These are phyloP conservation scores for Tricholomella constricta DNA, from an alignment of 768 basidiomycete genomes.

Conservation along the genomic window DNA sequence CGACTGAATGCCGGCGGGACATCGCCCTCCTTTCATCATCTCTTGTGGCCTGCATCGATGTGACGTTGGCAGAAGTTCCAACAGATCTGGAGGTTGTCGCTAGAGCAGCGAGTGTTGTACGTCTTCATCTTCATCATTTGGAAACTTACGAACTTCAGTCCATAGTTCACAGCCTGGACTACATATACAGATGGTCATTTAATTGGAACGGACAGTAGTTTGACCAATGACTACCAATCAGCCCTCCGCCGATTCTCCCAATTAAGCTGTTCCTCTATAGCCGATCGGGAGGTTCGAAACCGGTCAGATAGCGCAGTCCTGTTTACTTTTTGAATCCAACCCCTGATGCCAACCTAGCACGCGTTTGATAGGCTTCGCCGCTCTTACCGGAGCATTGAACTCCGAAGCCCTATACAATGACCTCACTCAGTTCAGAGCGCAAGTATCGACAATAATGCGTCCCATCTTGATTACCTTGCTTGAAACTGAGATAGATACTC, in stretches of 20 bases:
- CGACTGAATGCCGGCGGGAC: constrained; percentile 86
- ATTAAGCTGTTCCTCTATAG: constrained; percentile 52
- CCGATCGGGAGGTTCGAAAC: constrained; percentile 74
- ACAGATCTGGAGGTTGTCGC: constrained; percentile 76
- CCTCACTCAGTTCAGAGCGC: constrained; percentile 67
- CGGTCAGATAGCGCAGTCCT: constrained; percentile 45
- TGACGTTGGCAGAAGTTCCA: constrained; percentile 53
- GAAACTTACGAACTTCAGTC: constrained; percentile 1
- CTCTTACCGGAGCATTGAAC: constrained; percentile 75
- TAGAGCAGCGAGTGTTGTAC: constrained; percentile 77
- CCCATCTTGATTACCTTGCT: constrained; percentile 72
- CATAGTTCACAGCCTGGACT: constrained; percentile 88
- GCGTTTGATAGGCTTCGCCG: constrained; percentile 83
- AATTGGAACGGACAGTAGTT: constrained; percentile 71
- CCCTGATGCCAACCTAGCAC: constrained; percentile 48
- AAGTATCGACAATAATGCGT: constrained; percentile 69
- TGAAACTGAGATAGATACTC: constrained; percentile 54
- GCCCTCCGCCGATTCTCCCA: constrained; percentile 65
- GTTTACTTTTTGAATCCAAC: background rate
- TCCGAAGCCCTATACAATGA: constrained; percentile 85
- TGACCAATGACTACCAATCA: constrained; percentile 72
- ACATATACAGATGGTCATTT: constrained; percentile 88
- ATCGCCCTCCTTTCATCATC: constrained; percentile 73
- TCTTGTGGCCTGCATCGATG: constrained; percentile 65
- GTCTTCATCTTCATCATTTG: constrained; percentile 28